Base-by-base conservation (phyloP, 2,329 filamentous ascomycete genomes). In the Phialocephala subalpina region DNA sequence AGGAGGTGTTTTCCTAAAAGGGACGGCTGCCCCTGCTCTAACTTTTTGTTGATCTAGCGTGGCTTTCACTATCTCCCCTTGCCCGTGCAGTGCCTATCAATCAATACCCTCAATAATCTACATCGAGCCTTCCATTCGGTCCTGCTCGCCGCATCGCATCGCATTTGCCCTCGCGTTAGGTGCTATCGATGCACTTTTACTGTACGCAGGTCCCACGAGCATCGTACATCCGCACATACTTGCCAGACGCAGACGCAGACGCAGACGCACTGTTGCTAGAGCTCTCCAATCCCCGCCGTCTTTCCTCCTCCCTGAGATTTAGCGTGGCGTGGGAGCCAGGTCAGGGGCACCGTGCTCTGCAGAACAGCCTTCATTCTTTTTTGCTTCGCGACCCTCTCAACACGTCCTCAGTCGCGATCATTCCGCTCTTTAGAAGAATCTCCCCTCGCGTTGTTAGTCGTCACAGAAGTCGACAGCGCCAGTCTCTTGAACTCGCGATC, bases 291-390 rank as follows among this genome's bases (percentile, higher is more conserved):
- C 36, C 49, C 45, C 33, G 49, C 29, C 11, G 18, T 20, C 35
- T 14, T 36, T 36, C 40, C 49, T 45, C 47, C 18, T 29, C 47
- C 49, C 35, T 42, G 33, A 14, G 3, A 20, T 22, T 29, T n/a
- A 22, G 18, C 49, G 47, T 22, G 11, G 42, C 45, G 45, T 49
- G 45, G 16, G 22, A 35, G 27, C 52, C 12, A 2, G 27, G 20
- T 20, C 33, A 58, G 49, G 49, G 49, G 49, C 25, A n/a, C 38
- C 38, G 38, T 42, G 38, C 27, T 53, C 49, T 53, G 27, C 27
- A 29, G 49, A 53, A 53, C 25, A 14, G 11, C 12, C 57, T 61
- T 42, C 29, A n/a, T 47, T 58, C 62, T 62, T 62, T 49, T 25
- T 18, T 55, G 42, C 53, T 59, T 35, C 55, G 49, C 29, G 35